Percentiles rank a stretch among this genome's conserved stretches.
These are phyloP conservation scores for Cordyceps tenuipes DNA, from an alignment of 2,329 filamentous ascomycete genomes.

Conservation along the genomic window DNA sequence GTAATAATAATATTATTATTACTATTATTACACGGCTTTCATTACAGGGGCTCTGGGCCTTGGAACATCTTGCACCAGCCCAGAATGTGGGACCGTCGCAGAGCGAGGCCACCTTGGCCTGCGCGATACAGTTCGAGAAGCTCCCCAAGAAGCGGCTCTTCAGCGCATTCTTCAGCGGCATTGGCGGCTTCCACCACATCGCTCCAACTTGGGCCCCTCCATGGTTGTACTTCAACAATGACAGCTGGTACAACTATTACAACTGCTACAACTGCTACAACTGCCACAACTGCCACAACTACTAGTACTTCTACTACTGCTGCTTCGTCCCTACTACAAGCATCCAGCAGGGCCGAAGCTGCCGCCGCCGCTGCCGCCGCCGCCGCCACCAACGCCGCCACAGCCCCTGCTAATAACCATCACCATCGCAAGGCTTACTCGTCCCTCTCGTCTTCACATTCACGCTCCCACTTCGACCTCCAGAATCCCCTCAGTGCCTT, in stretches of 20 bases:
- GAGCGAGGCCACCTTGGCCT: background rate
- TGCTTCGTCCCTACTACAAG: no score
- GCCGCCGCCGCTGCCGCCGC: no score
- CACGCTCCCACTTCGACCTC: background rate
- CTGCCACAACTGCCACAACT: background rate
- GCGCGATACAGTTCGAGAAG: background rate
- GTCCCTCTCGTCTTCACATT: background rate
- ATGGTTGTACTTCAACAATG: background rate
- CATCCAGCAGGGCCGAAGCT: background rate
- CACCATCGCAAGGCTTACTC: background rate
- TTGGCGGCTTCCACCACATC: background rate
- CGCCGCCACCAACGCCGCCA: no score
- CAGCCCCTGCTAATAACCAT: background rate
- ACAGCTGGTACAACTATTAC: background rate
- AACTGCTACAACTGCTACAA: background rate
- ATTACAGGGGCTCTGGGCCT: background rate
- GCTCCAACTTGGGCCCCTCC: background rate
- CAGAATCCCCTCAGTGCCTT: conserved; percentile 23
- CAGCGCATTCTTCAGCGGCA: background rate
- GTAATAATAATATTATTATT: no score
- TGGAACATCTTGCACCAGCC: background rate
- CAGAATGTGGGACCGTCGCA: conserved; percentile 15
- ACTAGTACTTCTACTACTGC: background rate
- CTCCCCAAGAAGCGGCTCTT: background rate
- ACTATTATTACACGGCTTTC: background rate